Conservation (phyloP, 2,329 filamentous ascomycete genomes). For the Clarireedia hainanense region DNA sequence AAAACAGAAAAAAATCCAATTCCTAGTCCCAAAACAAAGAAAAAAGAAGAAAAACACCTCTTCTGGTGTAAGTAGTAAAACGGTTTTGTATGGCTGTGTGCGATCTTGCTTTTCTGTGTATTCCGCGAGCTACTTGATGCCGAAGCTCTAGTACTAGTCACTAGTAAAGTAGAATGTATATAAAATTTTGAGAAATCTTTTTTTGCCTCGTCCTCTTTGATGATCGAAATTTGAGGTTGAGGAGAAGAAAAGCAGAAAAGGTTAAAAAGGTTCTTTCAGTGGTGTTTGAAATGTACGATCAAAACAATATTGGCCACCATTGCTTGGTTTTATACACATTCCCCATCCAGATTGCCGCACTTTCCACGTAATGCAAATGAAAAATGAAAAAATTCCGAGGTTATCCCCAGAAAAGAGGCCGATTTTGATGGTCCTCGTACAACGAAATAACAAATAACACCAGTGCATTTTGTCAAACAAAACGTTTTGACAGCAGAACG, state of each 20-base stretch:
- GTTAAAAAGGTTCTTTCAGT: not conserved
- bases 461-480: conserved; percentile 18
- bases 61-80: no score
- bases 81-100: no score
- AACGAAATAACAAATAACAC: conserved; percentile 25
- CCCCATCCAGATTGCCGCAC: not conserved
- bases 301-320: not conserved
- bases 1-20: not conserved
- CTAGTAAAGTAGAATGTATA: no score
- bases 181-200: no score
- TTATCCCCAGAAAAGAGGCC: not conserved
- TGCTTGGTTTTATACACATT: not conserved
- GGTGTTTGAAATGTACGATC: not conserved
- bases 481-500: conserved; percentile 19
- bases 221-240: no score
- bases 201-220: no score
- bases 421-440: conserved; percentile 1
- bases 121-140: no score
- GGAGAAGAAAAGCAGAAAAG: not conserved
- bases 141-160: no score
- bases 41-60: not conserved
- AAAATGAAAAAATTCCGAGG: not conserved
- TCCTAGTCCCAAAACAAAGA: not conserved
- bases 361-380: not conserved
- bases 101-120: no score